Percentiles rank a stretch among this genome's conserved stretches.
Evolutionary conservation across 495 filamentous ascomycete species (phyloP).

Genomic region (Achaetomiella virescens): DNA sequence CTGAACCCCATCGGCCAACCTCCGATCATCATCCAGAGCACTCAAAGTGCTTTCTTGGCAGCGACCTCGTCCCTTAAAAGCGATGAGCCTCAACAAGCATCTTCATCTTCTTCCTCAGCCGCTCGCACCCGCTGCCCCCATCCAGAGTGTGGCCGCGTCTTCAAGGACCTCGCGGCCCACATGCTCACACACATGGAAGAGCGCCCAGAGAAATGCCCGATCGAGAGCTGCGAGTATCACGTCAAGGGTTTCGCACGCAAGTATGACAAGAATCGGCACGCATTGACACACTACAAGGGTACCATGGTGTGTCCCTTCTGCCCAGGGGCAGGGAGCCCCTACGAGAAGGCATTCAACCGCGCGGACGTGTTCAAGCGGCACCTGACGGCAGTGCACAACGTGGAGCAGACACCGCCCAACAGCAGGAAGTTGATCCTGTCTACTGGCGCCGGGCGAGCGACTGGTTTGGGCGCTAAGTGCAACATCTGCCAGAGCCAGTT

Average conservation of each 20-base stretch:
- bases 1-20: conserved; percentile 15
- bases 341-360: conserved; percentile 97
- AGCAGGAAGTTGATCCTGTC: conserved; percentile 60
- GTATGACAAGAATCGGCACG: conserved; percentile 99
- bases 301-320: conserved; percentile 99
- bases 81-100: conserved; percentile 52
- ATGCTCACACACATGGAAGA: conserved; percentile 94
- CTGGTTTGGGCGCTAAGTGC: conserved; percentile 78
- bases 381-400: conserved; percentile 84
- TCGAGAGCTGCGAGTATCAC: conserved; percentile 90
- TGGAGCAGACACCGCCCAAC: conserved; percentile 94
- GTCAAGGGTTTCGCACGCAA: conserved; percentile 93
- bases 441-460: conserved; percentile 17
- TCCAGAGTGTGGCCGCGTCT: conserved; percentile 80
- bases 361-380: conserved; percentile 99
- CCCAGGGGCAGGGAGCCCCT: conserved; percentile 81
- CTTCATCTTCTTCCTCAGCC: conserved; percentile 21
- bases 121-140: conserved; percentile 64
- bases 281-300: conserved; percentile 96
- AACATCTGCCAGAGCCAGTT: conserved; percentile 93
- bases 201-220: conserved; percentile 94
- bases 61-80: conserved; percentile 34
- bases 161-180: conserved; percentile 92
- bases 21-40: conserved; percentile 22
- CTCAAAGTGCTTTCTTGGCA: conserved; percentile 36